Evolutionary conservation across 345 rosid genomes (phyloP).

Genomic region (Populus euphratica): DNA sequence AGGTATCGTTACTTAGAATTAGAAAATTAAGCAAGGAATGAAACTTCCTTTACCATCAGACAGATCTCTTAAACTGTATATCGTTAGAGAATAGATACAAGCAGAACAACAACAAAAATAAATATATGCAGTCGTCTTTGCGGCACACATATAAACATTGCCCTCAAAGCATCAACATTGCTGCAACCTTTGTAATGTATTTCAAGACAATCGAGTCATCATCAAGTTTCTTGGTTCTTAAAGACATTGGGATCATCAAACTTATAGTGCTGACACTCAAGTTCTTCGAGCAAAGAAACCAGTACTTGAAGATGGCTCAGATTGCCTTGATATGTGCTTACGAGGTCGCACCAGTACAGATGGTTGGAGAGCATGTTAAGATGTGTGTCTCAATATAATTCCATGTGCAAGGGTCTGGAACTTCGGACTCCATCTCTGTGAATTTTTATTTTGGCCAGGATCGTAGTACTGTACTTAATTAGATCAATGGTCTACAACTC

Average conservation of each 20-base stretch:
- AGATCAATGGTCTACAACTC: too few relatives aligned
- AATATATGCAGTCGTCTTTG: not conserved
- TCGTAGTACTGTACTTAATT: too few relatives aligned
- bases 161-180: not conserved
- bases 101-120: too few relatives aligned
- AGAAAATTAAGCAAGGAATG: too few relatives aligned
- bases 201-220: not conserved
- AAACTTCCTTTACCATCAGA: too few relatives aligned
- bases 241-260: too few relatives aligned
- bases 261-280: too few relatives aligned
- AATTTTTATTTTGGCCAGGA: too few relatives aligned
- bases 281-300: not conserved
- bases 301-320: not conserved
- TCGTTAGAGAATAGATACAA: too few relatives aligned
- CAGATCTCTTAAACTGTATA: too few relatives aligned
- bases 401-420: not conserved
- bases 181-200: not conserved
- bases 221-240: too few relatives aligned
- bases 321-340: not conserved
- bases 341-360: not conserved
- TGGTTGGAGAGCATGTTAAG: not conserved
- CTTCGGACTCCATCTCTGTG: not conserved
- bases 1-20: too few relatives aligned
- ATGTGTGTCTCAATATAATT: not conserved
- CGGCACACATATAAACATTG: not conserved